Evolutionary conservation across 1,139 yeast species (phyloP), one percentile per base, ranked within the genome.

Genomic region (Pichia sp.): DNA sequence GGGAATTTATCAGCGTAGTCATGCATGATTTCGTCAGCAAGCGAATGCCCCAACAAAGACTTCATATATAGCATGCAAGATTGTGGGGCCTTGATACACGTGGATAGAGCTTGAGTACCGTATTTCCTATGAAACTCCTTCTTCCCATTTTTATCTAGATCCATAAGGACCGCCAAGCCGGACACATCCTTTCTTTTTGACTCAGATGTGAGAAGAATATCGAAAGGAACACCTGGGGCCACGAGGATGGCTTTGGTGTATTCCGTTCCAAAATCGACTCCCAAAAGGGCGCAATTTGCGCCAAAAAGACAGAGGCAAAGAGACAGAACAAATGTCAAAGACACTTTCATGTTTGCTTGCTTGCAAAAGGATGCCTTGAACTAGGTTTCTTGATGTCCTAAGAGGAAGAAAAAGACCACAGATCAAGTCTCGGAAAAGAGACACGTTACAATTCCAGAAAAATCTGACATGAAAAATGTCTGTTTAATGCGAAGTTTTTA

Each of bases 171-270:
- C 1, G 87, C 83, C 28, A 93, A 62, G 0, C 95, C 96, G 2
- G 91, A 78, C 12, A 83, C 74, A 62, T 93, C 98, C 66, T 93
- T 93, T 55, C 99, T 77, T 68, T 90, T 89, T 7, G 96, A 87
- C 64, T 93, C 98, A 41, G 88, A 85, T 4, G 97, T 88, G 55
- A 93, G 72, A 12, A 93, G 85, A 47, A 93, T 78, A 63, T 93
- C 99, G 66, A 90, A 84, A 19, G 91, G 86, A 30, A 90, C 81
- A 9, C 91, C 89, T 0, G 98, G 98, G 0, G 97, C 96, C 46
- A 95, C 85, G 50, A 93, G 74, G 48, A 86, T 88, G 1, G 96
- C 89, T 67, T 95, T 93, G 37, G 93, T 82, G 73, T 76, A 87
- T 64, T 90, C 95, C 55, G 87, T 86, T 50, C 99, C 99, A 65